Conservation (phyloP, 805 yeast species). For the Candida orba region DNA sequence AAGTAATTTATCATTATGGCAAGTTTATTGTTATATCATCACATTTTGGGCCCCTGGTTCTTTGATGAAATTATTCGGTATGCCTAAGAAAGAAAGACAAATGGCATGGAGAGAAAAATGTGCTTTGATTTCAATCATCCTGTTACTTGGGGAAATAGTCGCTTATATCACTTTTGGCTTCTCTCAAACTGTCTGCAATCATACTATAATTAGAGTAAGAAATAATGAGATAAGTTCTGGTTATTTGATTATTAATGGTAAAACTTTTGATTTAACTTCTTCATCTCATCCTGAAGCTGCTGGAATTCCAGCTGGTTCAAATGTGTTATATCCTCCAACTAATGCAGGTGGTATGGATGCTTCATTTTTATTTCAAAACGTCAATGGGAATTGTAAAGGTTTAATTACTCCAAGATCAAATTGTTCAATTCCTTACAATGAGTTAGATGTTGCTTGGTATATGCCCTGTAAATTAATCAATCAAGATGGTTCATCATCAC, state of each 20-base stretch:
- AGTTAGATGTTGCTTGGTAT: slow-evolving; percentile 80
- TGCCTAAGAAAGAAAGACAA: slow-evolving; percentile 74
- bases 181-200: slow-evolving; percentile 71
- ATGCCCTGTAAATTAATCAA: slow-evolving; percentile 79
- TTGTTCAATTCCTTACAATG: slow-evolving; percentile 63
- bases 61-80: slow-evolving; percentile 61
- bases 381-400: slow-evolving; percentile 82
- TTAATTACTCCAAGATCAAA: slow-evolving; percentile 63
- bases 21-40: slow-evolving; percentile 64
- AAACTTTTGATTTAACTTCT: slow-evolving; percentile 61
- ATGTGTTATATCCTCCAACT: slow-evolving; percentile 75
- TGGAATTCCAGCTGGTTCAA: slow-evolving; percentile 65
- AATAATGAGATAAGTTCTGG: slow-evolving; percentile 53
- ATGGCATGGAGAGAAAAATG: slow-evolving; percentile 97
- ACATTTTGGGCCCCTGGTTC: slow-evolving; percentile 94
- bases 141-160: slow-evolving; percentile 65
- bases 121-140: slow-evolving; percentile 70
- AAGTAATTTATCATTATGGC: slow-evolving; percentile 51
- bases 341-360: slow-evolving; percentile 88
- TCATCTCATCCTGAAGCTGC: slow-evolving; percentile 79
- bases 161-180: slow-evolving; percentile 90
- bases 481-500: slow-evolving; percentile 64
- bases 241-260: slow-evolving; percentile 71
- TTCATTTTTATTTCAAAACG: slow-evolving; percentile 80
- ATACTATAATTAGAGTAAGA: slow-evolving; percentile 41